Base-by-base conservation (phyloP, 345 rosid species). In the Physaria fendleri region DNA sequence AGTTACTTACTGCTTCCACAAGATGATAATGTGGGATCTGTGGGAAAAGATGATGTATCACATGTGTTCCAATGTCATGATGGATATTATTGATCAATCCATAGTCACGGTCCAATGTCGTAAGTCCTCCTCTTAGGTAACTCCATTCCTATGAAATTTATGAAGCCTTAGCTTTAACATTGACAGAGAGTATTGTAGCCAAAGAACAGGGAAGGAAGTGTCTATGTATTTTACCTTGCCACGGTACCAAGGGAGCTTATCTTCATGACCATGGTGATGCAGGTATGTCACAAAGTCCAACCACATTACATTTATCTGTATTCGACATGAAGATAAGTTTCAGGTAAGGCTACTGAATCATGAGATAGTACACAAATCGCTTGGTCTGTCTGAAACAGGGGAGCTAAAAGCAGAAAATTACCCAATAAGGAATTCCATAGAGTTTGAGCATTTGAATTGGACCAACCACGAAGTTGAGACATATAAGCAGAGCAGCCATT, bases 51-150 rank as follows among this genome's bases (percentile, higher is more conserved):
- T 90, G 96, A 64, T 90, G 97, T 37, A 90, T 71, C 49, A 90
- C 97, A 75, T 90, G 97, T 16, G 97, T 90, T 44, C 97, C 97
- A 20, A 90, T 90, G 47, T 90, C 97, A 42, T 90, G 97, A 76
- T 90, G 97, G 71, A 90, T 81, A 81, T 82, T 83, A 53, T 90
- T 90, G 71, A 90, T 76, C 77, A 79, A 43, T 56, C 97, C 97
- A 29, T 87, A 90, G 59, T 90, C 96, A 10, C 95, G 79, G 42
- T 90, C 97, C 35, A 90, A 59, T 7, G 96, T 90, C 20, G 96
- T 90, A 4, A 90, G 87, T 45, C 97, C 96, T 80, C 97, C 97
- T 64, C 97, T 80, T 49, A 90, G 51, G 54, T 87, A 87, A 76
- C 87, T 90, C 97, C 97, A 90, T 74, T 85, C 96, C 95, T 90